A percentile compares a stretch with the other conserved stretches of the same genome.
phyloP scores from a whole-genome alignment of 2,329 filamentous ascomycete species.

The Dactylellina sp. region DNA sequence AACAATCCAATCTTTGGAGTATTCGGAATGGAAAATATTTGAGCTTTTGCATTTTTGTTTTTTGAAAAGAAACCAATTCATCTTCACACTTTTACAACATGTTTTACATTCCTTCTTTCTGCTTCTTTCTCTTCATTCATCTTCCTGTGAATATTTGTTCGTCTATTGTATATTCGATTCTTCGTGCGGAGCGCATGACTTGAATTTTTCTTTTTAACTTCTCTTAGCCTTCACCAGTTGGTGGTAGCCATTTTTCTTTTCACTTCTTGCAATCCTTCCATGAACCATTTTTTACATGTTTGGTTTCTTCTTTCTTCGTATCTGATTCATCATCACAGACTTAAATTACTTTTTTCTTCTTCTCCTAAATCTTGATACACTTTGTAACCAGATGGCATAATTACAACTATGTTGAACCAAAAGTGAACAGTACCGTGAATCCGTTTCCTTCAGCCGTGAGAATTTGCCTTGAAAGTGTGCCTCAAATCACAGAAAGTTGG shows the following conservation, averaged over 20 bases:
- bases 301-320: conserved; percentile 16
- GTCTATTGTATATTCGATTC: conserved; percentile 63
- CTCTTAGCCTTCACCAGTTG: conserved; percentile 16
- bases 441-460: conserved; percentile 10
- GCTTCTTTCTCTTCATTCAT: conserved; percentile 57
- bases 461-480: conserved; percentile 44
- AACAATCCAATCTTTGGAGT: conserved; percentile 54
- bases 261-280: conserved; percentile 25
- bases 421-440: conserved; percentile 7
- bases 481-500: not conserved
- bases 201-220: conserved; percentile 61
- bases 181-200: conserved; percentile 61
- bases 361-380: conserved; percentile 12
- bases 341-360: conserved; percentile 7
- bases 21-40: conserved; percentile 60
- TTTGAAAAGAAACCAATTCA: conserved; percentile 44
- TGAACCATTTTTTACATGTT: conserved; percentile 15
- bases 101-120: conserved; percentile 60
- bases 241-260: conserved; percentile 13
- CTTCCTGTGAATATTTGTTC: conserved; percentile 64
- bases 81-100: conserved; percentile 64
- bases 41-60: conserved; percentile 67
- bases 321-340: not conserved
- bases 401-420: conserved; percentile 29
- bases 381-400: conserved; percentile 44